A percentile compares a stretch with the other conserved stretches of the same genome.
Evolutionary conservation across 1,284 basidiomycete genomes (phyloP).

Genomic region (Athelia sp.): DNA sequence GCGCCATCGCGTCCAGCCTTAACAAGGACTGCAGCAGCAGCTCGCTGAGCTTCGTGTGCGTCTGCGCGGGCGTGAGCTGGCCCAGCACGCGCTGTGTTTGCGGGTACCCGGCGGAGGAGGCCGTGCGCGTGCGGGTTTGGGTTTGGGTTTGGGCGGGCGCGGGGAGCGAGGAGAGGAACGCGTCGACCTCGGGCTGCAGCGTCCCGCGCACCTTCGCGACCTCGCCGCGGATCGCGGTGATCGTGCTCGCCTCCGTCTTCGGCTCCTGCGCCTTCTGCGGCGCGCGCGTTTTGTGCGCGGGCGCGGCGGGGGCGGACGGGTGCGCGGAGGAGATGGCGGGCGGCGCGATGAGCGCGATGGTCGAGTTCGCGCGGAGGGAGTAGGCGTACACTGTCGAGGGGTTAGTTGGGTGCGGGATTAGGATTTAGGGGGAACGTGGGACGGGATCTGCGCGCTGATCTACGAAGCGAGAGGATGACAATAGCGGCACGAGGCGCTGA

Average conservation of each 20-base stretch:
- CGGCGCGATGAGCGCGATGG: constrained; percentile 49
- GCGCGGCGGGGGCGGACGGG: constrained; percentile 1
- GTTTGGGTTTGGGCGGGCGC: constrained; percentile 6
- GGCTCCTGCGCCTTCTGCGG: constrained; percentile 11
- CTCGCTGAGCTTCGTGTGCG: constrained; percentile 64
- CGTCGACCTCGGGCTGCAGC: constrained; percentile 49
- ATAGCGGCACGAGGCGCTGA: neutral
- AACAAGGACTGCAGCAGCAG: constrained; percentile 73
- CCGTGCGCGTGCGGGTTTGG: neutral
- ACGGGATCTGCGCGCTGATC: neutral
- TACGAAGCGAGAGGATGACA: neutral
- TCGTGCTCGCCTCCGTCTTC: constrained; percentile 47
- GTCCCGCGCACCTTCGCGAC: constrained; percentile 47
- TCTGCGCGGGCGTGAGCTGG: constrained; percentile 19
- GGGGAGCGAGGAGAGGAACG: constrained; percentile 30
- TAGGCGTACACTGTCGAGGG: constrained; percentile 54
- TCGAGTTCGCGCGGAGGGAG: constrained; percentile 53
- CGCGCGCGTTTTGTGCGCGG: constrained; percentile 5
- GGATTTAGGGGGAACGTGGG: too few relatives aligned
- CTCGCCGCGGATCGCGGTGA: constrained; percentile 55
- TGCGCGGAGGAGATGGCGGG: constrained; percentile 7
- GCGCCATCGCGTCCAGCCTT: constrained; percentile 66
- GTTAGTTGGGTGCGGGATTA: constrained; percentile 3
- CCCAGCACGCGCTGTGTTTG: too few relatives aligned
- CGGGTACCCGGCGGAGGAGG: too few relatives aligned